These are phyloP conservation scores for Beauveria sp. DNA, from an alignment of 2,329 filamentous ascomycete species.

Conservation along the genomic window DNA sequence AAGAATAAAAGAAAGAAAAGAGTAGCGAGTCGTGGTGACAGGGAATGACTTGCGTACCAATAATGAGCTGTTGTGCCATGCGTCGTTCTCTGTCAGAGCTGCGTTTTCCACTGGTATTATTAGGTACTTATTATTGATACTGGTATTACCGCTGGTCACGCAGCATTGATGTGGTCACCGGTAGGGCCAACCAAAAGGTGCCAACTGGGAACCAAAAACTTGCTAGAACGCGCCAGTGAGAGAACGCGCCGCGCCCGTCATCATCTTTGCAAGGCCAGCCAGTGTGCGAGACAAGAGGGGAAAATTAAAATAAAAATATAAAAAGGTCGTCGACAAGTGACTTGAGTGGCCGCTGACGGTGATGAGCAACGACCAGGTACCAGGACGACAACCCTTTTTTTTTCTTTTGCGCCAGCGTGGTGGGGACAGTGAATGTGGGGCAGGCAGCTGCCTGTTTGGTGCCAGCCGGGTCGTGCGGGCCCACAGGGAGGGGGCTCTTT, in stretches of 20 bases:
- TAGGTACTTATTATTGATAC: no score
- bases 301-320: not conserved
- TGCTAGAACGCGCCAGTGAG: not conserved
- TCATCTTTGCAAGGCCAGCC: not conserved
- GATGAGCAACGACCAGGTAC: not conserved
- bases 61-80: not conserved
- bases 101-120: no score
- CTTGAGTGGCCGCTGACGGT: not conserved
- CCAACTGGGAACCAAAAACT: not conserved
- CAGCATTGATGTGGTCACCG: no score
- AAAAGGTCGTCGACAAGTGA: not conserved
- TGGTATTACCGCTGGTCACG: no score
- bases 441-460: conserved; percentile 6
- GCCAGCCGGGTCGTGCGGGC: not conserved
- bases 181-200: not conserved
- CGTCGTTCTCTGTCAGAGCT: not conserved
- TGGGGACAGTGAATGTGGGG: conserved; percentile 1
- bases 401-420: not conserved
- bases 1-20: not conserved
- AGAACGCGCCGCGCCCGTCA: not conserved
- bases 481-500: no score
- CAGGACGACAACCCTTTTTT: not conserved
- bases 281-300: not conserved
- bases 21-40: not conserved
- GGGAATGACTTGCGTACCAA: not conserved